phyloP scores from a whole-genome alignment of 768 basidiomycete species.

The Agrocybe chaxingu region DNA sequence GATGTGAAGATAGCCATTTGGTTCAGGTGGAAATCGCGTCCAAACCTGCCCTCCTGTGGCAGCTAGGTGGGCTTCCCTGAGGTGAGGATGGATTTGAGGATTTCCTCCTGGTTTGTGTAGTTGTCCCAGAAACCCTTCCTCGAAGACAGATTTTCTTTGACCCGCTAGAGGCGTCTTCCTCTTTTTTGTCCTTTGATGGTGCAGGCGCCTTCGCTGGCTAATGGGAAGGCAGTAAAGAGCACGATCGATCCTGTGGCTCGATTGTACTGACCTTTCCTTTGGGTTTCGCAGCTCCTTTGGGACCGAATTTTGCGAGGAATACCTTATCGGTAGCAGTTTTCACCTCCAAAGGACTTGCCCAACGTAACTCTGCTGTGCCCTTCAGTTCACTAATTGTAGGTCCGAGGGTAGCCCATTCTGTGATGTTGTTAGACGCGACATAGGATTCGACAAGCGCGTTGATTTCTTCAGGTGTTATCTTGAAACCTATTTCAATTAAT shows the following conservation, averaged over 20 bases:
- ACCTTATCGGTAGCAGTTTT: slow-evolving; percentile 77
- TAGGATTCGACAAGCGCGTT: slow-evolving; percentile 51
- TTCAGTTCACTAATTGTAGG: slow-evolving; percentile 63
- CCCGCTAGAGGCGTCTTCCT: slow-evolving; percentile 33
- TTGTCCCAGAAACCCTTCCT: slow-evolving; percentile 89
- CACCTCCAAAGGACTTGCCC: slow-evolving; percentile 82
- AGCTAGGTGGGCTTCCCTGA: slow-evolving; percentile 79
- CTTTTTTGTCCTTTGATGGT: slow-evolving; percentile 15
- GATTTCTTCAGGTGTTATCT: slow-evolving; percentile 77
- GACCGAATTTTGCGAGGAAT: slow-evolving; percentile 67
- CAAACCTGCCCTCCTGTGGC: slow-evolving; percentile 80
- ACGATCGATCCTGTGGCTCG: not conserved
- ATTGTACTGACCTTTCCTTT: slow-evolving; percentile 55
- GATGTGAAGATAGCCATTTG: slow-evolving; percentile 93
- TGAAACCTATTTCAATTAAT: not conserved
- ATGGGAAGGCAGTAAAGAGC: not conserved
- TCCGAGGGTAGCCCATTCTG: slow-evolving; percentile 79
- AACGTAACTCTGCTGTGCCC: slow-evolving; percentile 59
- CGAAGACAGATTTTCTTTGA: slow-evolving; percentile 70
- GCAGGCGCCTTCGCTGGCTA: slow-evolving; percentile 42
- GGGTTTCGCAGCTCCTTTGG: slow-evolving; percentile 62
- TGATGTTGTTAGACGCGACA: slow-evolving; percentile 47
- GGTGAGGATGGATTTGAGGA: slow-evolving; percentile 73
- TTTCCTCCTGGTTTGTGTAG: slow-evolving; percentile 95
- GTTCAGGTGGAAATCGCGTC: slow-evolving; percentile 98